Evolutionary conservation across 768 basidiomycete genomes (phyloP).

Genomic region (Lactarius quietus): DNA sequence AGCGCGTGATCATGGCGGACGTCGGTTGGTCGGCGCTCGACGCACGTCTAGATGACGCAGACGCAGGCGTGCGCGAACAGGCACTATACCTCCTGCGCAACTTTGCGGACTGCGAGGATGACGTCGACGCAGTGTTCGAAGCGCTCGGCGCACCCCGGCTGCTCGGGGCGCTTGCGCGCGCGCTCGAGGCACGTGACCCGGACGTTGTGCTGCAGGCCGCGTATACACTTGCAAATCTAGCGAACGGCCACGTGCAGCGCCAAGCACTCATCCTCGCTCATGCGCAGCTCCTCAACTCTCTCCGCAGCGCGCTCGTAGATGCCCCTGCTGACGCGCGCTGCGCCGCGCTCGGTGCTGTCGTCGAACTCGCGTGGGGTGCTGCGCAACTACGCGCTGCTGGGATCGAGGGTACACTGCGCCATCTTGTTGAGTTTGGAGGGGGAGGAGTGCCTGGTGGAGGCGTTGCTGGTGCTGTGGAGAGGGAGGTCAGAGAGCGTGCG

Average conservation of each 20-base stretch:
- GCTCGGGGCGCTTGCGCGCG: conserved; percentile 43
- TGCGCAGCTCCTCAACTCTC: conserved; percentile 47
- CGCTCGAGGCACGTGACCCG: conserved; percentile 50
- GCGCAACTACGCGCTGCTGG: conserved; percentile 42
- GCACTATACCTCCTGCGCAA: conserved; percentile 65
- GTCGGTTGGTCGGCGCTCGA: conserved; percentile 63
- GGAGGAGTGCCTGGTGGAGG: conserved; percentile 33
- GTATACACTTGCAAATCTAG: conserved; percentile 62
- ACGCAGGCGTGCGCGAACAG: conserved; percentile 63
- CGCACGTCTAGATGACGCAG: conserved; percentile 56
- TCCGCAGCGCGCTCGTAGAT: conserved; percentile 59
- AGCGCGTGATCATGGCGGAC: conserved; percentile 60
- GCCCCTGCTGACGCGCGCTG: conserved; percentile 53
- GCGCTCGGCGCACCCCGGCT: conserved; percentile 48
- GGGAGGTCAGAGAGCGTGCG: conserved; percentile 55
- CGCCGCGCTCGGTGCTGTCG: conserved; percentile 58
- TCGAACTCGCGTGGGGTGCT: conserved; percentile 49
- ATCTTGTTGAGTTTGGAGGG: conserved; percentile 41
- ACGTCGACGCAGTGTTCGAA: conserved; percentile 57
- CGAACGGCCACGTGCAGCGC: conserved; percentile 51
- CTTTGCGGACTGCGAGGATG: conserved; percentile 59
- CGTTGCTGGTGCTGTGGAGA: conserved; percentile 33
- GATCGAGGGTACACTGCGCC: conserved; percentile 43
- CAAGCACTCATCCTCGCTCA: conserved; percentile 53
- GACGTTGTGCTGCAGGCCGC: conserved; percentile 58